A percentile compares a stretch with the other conserved stretches of the same genome.
phyloP scores from a whole-genome alignment of 2,329 filamentous ascomycete genomes.

The Trichoderma hamatum region DNA sequence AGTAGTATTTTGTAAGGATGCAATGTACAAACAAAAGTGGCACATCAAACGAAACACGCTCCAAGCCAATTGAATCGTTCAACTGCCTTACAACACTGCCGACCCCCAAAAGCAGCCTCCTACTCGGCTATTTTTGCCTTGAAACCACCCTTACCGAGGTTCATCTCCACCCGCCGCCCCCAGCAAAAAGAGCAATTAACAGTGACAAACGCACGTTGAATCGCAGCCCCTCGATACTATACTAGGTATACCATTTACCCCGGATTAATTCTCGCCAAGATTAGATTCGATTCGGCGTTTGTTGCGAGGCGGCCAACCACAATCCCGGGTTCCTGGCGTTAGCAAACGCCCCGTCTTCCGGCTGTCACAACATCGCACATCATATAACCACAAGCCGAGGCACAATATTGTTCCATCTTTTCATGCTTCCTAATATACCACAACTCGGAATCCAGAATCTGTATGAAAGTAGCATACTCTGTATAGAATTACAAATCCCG shows the following conservation, averaged over 20 bases:
- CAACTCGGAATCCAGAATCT: no score
- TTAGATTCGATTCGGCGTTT: neutral
- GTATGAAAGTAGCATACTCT: neutral
- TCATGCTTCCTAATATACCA: neutral
- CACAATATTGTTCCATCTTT: neutral
- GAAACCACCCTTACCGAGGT: neutral
- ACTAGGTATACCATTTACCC: no score
- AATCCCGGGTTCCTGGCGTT: no score
- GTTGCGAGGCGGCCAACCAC: neutral
- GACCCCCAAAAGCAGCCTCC: neutral
- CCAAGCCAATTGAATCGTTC: neutral
- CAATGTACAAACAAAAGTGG: neutral
- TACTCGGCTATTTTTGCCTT: neutral
- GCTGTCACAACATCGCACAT: neutral
- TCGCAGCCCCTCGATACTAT: no score
- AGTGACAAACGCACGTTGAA: neutral
- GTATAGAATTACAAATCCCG: neutral
- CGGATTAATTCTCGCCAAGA: neutral
- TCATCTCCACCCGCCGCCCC: constrained; percentile 1
- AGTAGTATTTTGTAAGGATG: no score
- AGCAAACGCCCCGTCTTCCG: neutral
- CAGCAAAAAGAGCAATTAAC: neutral
- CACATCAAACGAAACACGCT: neutral
- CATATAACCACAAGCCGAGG: neutral
- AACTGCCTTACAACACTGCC: neutral